Evolutionary conservation across 2,329 filamentous ascomycete species (phyloP), one percentile per base, ranked within the genome.

Genomic region (Epichloe sylvatica): DNA sequence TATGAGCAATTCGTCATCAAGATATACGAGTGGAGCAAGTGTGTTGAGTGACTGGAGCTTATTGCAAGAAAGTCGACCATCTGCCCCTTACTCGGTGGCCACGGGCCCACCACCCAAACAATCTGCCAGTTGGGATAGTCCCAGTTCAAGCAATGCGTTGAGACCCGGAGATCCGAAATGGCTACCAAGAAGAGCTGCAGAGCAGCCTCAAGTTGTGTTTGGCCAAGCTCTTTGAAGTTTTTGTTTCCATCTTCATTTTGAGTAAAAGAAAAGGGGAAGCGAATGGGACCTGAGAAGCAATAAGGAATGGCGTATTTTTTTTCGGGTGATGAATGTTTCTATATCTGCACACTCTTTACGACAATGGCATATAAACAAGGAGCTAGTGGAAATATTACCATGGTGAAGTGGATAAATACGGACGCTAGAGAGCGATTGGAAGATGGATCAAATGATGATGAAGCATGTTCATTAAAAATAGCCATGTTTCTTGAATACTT

Each of bases 1-100:
- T 15, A 56, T 57, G 12, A 67, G 63, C 44, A 59, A 59, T 45
- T 60, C 64, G 1, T 66, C 64, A 3, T 67, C 69, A 43, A 72
- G 68, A 50, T 78, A 78, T 59, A 72, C 70, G 25, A 77, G 74
- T 55, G 73, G 74, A 40, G 60, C 71, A 8, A 74, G 67, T 59
- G 55, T 78, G 69, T 74, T 78, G 69, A 74, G 56, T 3, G 60
- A 60, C 33, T 63, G 59, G 58, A 73, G 65, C 59, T 23, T 23
- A 13, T n/a, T 37, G n/a, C 3, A 60, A 57, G 25, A 34, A 41
- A 52, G 50, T 36, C 33, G 17, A 12, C 17, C 34, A 5, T 15
- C 38, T 23, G 30, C 12, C 7, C 21, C 41, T 21, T 15, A 15
- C 11, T 25, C 36, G 15, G 23, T 15, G 8, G 45, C 15, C n/a